Conservation (phyloP, 2,329 filamentous ascomycete genomes). For the Lachnellula cervina region DNA sequence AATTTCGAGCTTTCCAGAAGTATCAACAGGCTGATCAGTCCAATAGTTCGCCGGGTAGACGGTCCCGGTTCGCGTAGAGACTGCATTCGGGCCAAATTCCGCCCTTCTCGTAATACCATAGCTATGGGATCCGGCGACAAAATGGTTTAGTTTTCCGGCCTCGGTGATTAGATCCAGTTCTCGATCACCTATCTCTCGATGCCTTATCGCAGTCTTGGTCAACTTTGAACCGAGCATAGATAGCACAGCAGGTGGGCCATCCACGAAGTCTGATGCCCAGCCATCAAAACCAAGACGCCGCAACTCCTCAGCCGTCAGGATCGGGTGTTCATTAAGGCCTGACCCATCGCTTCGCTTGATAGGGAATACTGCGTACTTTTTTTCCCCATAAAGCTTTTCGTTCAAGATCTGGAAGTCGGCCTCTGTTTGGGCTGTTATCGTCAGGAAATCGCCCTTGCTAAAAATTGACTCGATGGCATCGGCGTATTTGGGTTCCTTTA, state of each 20-base stretch:
- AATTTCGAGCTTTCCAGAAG: constrained; percentile 57
- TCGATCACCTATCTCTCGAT: constrained; percentile 57
- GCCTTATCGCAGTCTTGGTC: constrained; percentile 62
- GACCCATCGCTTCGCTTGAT: constrained; percentile 57
- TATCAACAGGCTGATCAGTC: constrained; percentile 72
- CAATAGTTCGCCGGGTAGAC: constrained; percentile 63
- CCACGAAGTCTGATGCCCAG: constrained; percentile 73
- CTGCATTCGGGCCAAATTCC: constrained; percentile 74
- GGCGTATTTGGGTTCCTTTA: constrained; percentile 55
- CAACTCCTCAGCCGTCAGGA: constrained; percentile 53
- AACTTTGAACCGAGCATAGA: constrained; percentile 76
- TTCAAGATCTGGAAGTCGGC: constrained; percentile 68
- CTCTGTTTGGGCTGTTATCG: constrained; percentile 70
- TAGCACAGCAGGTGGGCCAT: constrained; percentile 76
- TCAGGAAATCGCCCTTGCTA: constrained; percentile 46
- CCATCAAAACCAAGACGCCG: constrained; percentile 64
- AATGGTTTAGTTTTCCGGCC: constrained; percentile 54
- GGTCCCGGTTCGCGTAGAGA: constrained; percentile 61
- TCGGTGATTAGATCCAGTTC: constrained; percentile 63
- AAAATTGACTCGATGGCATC: constrained; percentile 56
- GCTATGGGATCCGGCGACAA: constrained; percentile 61
- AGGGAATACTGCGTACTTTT: constrained; percentile 65
- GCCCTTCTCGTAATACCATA: constrained; percentile 65
- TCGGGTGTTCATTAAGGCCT: constrained; percentile 49
- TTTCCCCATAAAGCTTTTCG: constrained; percentile 39